phyloP scores from a whole-genome alignment of 306 rosid species.

The Cicer arietinum region DNA sequence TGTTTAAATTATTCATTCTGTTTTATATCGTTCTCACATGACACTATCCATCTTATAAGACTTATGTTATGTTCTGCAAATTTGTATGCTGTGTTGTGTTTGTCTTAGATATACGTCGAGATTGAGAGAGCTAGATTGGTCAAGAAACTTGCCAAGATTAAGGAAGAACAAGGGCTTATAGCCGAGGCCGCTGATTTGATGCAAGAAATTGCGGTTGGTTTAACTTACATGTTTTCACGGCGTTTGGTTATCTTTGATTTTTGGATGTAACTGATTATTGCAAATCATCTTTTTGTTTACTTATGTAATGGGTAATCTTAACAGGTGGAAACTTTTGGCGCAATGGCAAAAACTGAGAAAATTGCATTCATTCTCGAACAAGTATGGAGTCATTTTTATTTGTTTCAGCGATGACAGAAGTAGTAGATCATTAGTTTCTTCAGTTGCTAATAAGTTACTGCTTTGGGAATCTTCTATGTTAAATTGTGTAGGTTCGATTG shows the following conservation, averaged over 20 bases:
- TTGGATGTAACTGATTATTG: slow-evolving; percentile 1
- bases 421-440: background rate
- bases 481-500: slow-evolving; percentile 66
- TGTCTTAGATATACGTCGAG: slow-evolving; percentile 70
- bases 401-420: background rate
- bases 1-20: background rate
- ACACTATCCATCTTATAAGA: background rate
- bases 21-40: background rate
- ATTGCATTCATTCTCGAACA: slow-evolving; percentile 92
- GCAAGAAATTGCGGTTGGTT: slow-evolving; percentile 94
- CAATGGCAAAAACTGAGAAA: slow-evolving; percentile 93
- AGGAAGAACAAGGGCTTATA: slow-evolving; percentile 82
- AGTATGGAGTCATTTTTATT: slow-evolving; percentile 50
- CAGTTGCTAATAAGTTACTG: slow-evolving; percentile 27
- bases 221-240: slow-evolving; percentile 7
- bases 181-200: slow-evolving; percentile 96
- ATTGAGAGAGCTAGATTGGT: slow-evolving; percentile 81
- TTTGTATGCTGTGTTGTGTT: background rate
- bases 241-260: background rate
- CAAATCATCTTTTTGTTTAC: slow-evolving; percentile 9
- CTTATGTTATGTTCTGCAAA: background rate
- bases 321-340: slow-evolving; percentile 95
- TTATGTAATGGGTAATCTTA: slow-evolving; percentile 40
- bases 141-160: slow-evolving; percentile 82
- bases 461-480: slow-evolving; percentile 1